Evolutionary conservation across 2,329 filamentous ascomycete genomes (phyloP).

Genomic region (Penicillium hesseltinei): DNA sequence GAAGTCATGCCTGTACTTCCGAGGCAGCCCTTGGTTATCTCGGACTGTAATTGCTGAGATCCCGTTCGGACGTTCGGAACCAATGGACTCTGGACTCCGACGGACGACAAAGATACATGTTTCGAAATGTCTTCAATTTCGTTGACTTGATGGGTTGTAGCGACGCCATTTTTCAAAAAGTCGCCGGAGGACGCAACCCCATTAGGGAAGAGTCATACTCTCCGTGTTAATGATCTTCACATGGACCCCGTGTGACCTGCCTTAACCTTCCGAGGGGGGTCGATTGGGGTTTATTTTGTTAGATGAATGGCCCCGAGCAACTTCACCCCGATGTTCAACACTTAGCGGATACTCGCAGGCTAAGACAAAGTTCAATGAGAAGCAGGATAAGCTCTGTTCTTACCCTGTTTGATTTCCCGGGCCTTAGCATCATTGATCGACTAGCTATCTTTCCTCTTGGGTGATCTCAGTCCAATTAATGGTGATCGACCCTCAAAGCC

Average conservation of each 20-base stretch:
- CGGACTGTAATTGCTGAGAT: background rate
- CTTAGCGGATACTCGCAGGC: background rate
- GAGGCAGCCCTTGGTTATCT: background rate
- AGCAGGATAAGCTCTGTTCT: conserved; percentile 1
- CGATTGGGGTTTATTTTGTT: background rate
- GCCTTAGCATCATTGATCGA: conserved; percentile 17
- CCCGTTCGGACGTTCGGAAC: background rate
- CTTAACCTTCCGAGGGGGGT: background rate
- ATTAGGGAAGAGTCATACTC: background rate
- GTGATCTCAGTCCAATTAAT: conserved; percentile 1
- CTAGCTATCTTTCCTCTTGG: conserved; percentile 7
- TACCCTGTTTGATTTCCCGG: background rate
- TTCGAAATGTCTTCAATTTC: background rate
- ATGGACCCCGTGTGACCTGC: background rate
- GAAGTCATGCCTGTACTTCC: background rate
- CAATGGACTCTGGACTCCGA: background rate
- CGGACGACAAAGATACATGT: background rate
- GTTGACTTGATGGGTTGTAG: background rate
- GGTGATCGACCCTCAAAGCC: background rate
- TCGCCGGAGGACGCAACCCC: conserved; percentile 1
- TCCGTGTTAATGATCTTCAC: background rate
- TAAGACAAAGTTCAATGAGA: background rate
- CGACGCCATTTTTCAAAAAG: background rate
- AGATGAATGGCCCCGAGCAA: background rate
- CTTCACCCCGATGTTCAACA: background rate